phyloP scores from a whole-genome alignment of 2,329 filamentous ascomycete genomes.

The Alternaria viburni region DNA sequence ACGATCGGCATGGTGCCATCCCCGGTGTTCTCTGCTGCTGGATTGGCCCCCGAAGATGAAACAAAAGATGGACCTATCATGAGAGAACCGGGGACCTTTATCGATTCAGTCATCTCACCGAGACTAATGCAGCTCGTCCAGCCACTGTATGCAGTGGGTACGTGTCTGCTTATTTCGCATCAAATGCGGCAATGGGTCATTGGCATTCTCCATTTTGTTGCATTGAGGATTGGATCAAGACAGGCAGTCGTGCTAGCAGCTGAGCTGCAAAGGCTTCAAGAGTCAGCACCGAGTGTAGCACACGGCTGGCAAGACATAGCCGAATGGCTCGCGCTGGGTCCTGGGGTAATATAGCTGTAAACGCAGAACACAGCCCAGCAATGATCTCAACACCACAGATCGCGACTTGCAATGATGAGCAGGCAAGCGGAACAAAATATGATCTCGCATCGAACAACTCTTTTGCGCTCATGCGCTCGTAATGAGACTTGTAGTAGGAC shows the following conservation, averaged over 20 bases:
- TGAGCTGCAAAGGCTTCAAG: conserved; percentile 22
- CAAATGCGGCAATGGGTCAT: conserved; percentile 31
- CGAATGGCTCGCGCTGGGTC: background rate
- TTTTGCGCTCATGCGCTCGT: background rate
- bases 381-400: background rate
- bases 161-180: conserved; percentile 15
- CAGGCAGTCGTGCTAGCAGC: conserved; percentile 35
- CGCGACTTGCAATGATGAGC: background rate
- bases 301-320: background rate
- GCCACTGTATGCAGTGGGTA: conserved; percentile 30
- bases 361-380: background rate
- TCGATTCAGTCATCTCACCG: conserved; percentile 25
- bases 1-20: conserved; percentile 38
- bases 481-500: background rate
- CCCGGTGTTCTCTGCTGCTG: conserved; percentile 11
- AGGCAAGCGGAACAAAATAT: background rate
- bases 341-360: background rate
- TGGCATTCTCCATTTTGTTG: conserved; percentile 30
- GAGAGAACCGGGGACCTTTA: conserved; percentile 24
- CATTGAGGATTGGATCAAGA: conserved; percentile 30
- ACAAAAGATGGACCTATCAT: background rate
- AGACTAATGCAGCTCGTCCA: conserved; percentile 36
- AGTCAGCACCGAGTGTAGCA: background rate
- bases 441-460: background rate
- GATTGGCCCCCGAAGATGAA: background rate